Conservation (phyloP, 495 filamentous ascomycete species). For the Collariella sp. region DNA sequence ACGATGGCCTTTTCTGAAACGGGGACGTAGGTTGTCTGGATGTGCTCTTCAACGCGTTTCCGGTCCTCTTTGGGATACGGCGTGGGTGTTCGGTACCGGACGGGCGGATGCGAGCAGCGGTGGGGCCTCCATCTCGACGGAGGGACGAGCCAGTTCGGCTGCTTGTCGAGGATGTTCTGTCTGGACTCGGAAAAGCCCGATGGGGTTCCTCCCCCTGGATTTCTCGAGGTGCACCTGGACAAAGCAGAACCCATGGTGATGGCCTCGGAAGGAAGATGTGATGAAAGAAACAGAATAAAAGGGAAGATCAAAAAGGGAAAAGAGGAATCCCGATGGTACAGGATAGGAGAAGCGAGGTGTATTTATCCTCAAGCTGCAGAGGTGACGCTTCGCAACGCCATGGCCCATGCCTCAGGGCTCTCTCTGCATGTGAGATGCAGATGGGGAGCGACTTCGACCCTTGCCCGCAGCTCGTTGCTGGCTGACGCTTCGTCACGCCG, state of each 20-base stretch:
- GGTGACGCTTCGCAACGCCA: too few species aligned
- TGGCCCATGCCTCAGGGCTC: neutral
- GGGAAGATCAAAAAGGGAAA: neutral
- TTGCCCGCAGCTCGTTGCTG: too few species aligned
- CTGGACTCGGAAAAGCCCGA: conserved; percentile 12
- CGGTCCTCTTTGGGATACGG: conserved; percentile 25
- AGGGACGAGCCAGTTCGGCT: conserved; percentile 24
- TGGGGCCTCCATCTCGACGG: conserved; percentile 16
- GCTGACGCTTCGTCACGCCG: neutral
- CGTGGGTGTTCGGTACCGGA: conserved; percentile 25
- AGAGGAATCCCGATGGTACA: neutral
- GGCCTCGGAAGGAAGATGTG: neutral
- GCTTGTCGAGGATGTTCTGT: conserved; percentile 21
- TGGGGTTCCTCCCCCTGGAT: neutral
- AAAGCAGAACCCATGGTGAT: conserved; percentile 20
- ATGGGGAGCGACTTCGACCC: neutral
- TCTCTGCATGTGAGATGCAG: neutral
- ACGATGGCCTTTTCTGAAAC: conserved; percentile 15
- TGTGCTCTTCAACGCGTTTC: conserved; percentile 1
- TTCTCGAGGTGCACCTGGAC: conserved; percentile 18
- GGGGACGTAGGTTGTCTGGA: neutral
- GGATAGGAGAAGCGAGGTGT: too few species aligned
- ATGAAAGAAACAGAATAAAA: too few species aligned
- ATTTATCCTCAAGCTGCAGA: too few species aligned
- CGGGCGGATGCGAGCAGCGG: conserved; percentile 10